phyloP scores from a whole-genome alignment of 164 flowering plant species.

The Buxus sempervirens region DNA sequence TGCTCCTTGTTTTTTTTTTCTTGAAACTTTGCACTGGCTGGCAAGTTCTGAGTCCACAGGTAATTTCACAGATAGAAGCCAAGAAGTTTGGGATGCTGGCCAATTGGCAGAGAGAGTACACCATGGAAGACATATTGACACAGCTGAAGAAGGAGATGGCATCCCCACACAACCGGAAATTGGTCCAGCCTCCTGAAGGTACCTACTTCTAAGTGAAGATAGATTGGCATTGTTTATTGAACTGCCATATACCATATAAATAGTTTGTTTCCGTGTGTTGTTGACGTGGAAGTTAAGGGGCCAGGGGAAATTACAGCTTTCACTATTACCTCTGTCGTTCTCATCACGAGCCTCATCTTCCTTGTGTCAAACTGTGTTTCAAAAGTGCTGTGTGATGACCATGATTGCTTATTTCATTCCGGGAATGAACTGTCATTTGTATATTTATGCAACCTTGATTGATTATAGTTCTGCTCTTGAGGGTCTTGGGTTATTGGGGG shows the following conservation, averaged over 20 bases:
- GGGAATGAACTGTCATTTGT: slow-evolving; percentile 1
- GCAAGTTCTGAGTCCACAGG: neutral
- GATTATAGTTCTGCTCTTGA: no score
- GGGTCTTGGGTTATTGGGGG: no score
- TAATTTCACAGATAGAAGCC: slow-evolving; percentile 56
- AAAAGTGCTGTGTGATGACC: slow-evolving; percentile 36
- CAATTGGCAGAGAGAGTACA: slow-evolving; percentile 87
- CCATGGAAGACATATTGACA: slow-evolving; percentile 86
- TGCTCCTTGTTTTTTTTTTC: no score
- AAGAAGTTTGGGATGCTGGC: slow-evolving; percentile 76
- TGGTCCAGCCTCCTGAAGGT: slow-evolving; percentile 93
- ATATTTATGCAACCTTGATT: no score
- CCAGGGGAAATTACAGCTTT: slow-evolving; percentile 21
- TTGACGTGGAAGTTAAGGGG: slow-evolving; percentile 28
- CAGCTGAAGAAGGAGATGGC: slow-evolving; percentile 96
- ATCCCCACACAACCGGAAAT: slow-evolving; percentile 83
- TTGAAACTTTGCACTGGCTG: neutral
- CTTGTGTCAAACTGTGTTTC: slow-evolving; percentile 20
- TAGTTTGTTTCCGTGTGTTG: slow-evolving; percentile 30
- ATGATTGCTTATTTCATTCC: slow-evolving; percentile 34
- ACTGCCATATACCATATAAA: slow-evolving; percentile 31
- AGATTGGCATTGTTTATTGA: slow-evolving; percentile 11
- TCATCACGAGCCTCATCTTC: slow-evolving; percentile 18
- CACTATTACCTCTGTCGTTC: slow-evolving; percentile 12
- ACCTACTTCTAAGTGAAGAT: slow-evolving; percentile 63